A percentile compares a stretch with the other conserved stretches of the same genome.
These are phyloP conservation scores for Cutaneotrichosporon mucoides DNA, from an alignment of 1,284 basidiomycete genomes.

Conservation along the genomic window DNA sequence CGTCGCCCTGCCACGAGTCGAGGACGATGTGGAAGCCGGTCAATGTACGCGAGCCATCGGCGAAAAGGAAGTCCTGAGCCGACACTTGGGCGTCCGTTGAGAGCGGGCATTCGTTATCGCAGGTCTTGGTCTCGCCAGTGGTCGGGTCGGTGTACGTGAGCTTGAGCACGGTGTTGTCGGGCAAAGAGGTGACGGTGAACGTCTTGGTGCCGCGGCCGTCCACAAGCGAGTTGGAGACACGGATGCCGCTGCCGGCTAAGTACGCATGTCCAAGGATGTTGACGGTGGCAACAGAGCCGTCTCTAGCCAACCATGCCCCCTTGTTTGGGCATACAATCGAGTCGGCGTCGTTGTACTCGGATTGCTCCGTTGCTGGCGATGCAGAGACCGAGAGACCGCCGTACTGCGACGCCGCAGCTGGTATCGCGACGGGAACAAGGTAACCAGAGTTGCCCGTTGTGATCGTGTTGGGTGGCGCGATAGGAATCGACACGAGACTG, in stretches of 20 bases:
- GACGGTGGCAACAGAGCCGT: conserved; percentile 65
- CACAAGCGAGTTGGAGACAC: conserved; percentile 86
- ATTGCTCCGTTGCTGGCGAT: conserved; percentile 62
- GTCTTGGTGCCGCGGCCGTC: conserved; percentile 71
- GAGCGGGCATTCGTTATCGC: conserved; percentile 66
- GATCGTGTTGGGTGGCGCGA: conserved; percentile 53
- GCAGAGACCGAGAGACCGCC: conserved; percentile 57
- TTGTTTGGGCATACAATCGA: conserved; percentile 74
- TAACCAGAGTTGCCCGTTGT: conserved; percentile 84
- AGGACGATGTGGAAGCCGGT: conserved; percentile 69
- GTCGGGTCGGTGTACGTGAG: conserved; percentile 72
- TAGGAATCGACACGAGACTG: conserved; percentile 52
- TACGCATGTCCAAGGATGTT: conserved; percentile 70
- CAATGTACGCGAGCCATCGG: conserved; percentile 60
- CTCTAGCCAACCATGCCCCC: conserved; percentile 76
- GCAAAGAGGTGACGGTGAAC: conserved; percentile 81
- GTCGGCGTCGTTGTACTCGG: conserved; percentile 65
- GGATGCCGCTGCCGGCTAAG: conserved; percentile 61
- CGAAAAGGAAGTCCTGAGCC: conserved; percentile 63
- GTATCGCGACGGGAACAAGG: conserved; percentile 77
- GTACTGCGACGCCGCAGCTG: conserved; percentile 51
- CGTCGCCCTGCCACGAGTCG: conserved; percentile 67
- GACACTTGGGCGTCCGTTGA: conserved; percentile 65
- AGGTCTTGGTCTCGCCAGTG: conserved; percentile 68
- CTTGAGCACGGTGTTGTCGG: conserved; percentile 76